Percentiles rank a stretch among this genome's conserved stretches.
phyloP scores from a whole-genome alignment of 495 filamentous ascomycete species.

The Penicillium robsamsonii region DNA sequence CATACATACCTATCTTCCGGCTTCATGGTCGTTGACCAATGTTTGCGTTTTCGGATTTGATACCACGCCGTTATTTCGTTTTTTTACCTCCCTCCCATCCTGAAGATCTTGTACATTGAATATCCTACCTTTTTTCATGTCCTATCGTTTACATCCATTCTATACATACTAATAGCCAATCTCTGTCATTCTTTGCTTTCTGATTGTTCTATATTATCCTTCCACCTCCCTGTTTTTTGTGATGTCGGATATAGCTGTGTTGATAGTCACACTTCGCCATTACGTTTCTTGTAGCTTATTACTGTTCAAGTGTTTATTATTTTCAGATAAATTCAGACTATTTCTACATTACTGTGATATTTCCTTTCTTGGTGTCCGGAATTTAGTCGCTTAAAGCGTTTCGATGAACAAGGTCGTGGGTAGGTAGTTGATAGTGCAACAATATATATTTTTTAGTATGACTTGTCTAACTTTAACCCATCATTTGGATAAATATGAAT shows the following conservation, averaged over 20 bases:
- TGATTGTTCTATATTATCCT: slow-evolving; percentile 16
- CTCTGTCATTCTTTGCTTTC: slow-evolving; percentile 21
- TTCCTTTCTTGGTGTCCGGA: neutral
- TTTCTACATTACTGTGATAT: neutral
- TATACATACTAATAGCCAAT: slow-evolving; percentile 28
- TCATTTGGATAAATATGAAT: neutral
- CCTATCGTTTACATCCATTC: slow-evolving; percentile 17
- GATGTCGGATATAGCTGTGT: neutral
- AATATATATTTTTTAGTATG: neutral
- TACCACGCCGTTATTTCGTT: slow-evolving; percentile 26
- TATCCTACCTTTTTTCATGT: slow-evolving; percentile 13
- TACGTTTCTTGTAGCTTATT: slow-evolving; percentile 8
- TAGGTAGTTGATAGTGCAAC: neutral
- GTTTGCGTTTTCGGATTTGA: slow-evolving; percentile 33
- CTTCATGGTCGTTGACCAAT: slow-evolving; percentile 23
- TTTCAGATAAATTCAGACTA: neutral
- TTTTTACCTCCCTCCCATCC: neutral
- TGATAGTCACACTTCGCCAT: neutral
- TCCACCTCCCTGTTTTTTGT: neutral
- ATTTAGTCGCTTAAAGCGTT: too few species aligned
- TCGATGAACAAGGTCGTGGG: too few species aligned
- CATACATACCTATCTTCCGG: slow-evolving; percentile 22
- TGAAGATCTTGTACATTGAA: slow-evolving; percentile 24
- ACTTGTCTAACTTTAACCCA: neutral
- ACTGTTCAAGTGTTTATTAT: neutral